Base-by-base conservation (phyloP, 306 rosid genomes). In the Cicer judaicum region DNA sequence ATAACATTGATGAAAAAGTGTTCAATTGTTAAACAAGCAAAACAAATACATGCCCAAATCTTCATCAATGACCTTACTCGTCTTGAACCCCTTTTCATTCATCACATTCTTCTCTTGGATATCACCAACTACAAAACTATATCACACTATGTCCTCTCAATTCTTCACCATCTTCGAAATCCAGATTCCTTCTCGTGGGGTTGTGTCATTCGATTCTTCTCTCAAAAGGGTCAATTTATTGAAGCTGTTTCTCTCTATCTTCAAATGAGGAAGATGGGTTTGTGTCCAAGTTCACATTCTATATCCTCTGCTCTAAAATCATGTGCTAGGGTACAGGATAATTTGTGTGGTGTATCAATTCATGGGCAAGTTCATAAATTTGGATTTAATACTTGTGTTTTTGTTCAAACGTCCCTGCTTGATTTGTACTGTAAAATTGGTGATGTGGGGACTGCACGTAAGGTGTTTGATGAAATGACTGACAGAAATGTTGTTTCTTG, bases 401-500 rank as follows among this genome's bases (percentile, higher is more conserved):
- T 84, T 66, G 96, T 84, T 10, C 93, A 85, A 73, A 89, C 97
- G 3, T 77, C 92, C 21, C 90, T 92, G 59, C 77, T 89, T 60
- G 90, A 85, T 79, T 63, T 92, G 6, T 87, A 89, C 40, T 87
- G 83, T 0, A 92, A 87, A 87, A 8, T 82, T 76, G 90, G 87
- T 18, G 92, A 87, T 44, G 54, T 83, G 73, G 49, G 72, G 39
- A 80, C 53, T 68, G 88, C 96, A 46, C 80, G 70, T 18, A 81
- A 81, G 81, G 70, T 87, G 79, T 89, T 92, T 19, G 93, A 88
- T 80, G 88, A 81, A 56, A 92, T 89, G 89, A 12, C 65, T 4
- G 83, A 84, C 49, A 87, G 24, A 73, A 92, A 81, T 84, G 96
- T 89, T 24, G 91, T 89, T 73, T 92, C 96, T 21, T 92, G 97